phyloP scores from a whole-genome alignment of 768 basidiomycete genomes.

The Podaxis sp. region DNA sequence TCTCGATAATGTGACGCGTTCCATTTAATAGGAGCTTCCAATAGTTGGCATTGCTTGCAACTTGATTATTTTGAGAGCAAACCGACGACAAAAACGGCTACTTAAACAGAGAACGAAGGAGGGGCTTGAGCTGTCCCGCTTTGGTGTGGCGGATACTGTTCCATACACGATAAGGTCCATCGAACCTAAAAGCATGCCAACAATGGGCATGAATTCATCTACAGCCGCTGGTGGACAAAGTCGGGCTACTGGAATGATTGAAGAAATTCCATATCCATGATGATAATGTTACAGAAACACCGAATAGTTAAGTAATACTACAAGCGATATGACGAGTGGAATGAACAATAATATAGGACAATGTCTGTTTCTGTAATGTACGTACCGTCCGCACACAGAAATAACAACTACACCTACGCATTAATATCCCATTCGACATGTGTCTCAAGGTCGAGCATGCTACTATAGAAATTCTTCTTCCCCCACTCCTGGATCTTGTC shows the following conservation, averaged over 20 bases:
- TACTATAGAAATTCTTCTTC: constrained; percentile 11
- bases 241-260: background rate
- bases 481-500: constrained; percentile 22
- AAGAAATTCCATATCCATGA: constrained; percentile 11
- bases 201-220: background rate
- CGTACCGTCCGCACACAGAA: background rate
- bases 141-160: background rate
- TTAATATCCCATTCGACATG: constrained; percentile 12
- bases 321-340: too few species aligned
- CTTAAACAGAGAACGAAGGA: background rate
- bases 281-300: background rate
- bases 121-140: background rate
- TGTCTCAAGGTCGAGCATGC: background rate
- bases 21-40: constrained; percentile 4
- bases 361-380: background rate
- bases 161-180: background rate
- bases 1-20: too few species aligned
- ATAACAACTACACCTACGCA: background rate
- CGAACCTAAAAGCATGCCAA: too few species aligned
- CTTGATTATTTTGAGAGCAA: constrained; percentile 5
- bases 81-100: constrained; percentile 4
- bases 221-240: background rate
- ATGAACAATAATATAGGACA: background rate
- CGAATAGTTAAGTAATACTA: background rate
- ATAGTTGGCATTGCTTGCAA: constrained; percentile 5